Conservation (phyloP, 768 basidiomycete genomes). For the Boletus speciosus region DNA sequence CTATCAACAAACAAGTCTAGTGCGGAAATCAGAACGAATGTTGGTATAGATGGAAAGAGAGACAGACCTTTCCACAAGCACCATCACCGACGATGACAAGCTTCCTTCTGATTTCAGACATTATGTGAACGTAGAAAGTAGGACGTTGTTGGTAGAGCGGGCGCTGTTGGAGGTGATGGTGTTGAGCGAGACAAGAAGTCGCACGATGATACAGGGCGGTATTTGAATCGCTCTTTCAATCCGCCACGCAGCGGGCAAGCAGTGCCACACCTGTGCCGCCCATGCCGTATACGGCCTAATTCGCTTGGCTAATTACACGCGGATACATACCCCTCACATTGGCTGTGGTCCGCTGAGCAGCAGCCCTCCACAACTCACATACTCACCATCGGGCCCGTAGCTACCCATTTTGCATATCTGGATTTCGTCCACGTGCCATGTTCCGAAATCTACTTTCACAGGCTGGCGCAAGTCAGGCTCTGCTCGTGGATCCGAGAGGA, state of each 20-base stretch:
- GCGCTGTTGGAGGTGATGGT: constrained; percentile 36
- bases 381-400: constrained; percentile 58
- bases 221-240: constrained; percentile 36
- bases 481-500: not conserved
- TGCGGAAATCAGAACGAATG: constrained; percentile 19
- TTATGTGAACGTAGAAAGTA: constrained; percentile 42
- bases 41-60: not conserved
- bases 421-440: constrained; percentile 51
- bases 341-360: constrained; percentile 1
- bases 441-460: constrained; percentile 46
- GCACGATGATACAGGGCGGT: constrained; percentile 35
- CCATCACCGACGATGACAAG: constrained; percentile 99
- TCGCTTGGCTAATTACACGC: not conserved
- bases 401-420: constrained; percentile 75
- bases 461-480: constrained; percentile 17
- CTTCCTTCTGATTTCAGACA: constrained; percentile 98
- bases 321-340: not conserved
- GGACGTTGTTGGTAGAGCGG: constrained; percentile 29
- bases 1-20: constrained; percentile 90
- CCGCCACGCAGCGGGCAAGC: constrained; percentile 16
- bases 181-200: constrained; percentile 39
- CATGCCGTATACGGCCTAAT: constrained; percentile 15
- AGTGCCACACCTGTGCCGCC: constrained; percentile 33
- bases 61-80: constrained; percentile 85
- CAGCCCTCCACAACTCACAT: constrained; percentile 42